Percentiles rank a stretch among this genome's conserved stretches.
Evolutionary conservation across 1,139 yeast species (phyloP).

Genomic region (Candida tetrigidarum): DNA sequence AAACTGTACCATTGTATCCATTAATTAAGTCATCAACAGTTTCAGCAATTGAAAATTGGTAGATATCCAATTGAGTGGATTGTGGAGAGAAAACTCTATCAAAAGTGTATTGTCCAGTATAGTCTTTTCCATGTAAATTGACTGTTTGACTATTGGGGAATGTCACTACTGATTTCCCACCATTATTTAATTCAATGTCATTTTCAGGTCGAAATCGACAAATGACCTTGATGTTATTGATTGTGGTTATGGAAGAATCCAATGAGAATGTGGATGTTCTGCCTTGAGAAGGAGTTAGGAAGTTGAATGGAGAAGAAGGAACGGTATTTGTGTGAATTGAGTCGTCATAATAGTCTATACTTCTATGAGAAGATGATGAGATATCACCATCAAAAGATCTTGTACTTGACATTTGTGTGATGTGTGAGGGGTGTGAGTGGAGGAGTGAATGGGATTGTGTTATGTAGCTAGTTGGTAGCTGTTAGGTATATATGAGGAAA

Average conservation of each 20-base stretch:
- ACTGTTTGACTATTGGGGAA: slow-evolving; percentile 31
- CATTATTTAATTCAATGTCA: slow-evolving; percentile 31
- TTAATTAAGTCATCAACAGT: slow-evolving; percentile 70
- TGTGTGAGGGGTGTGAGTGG: neutral
- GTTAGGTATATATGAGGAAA: too few species aligned
- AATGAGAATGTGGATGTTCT: slow-evolving; percentile 8
- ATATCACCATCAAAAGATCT: slow-evolving; percentile 9
- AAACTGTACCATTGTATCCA: slow-evolving; percentile 85
- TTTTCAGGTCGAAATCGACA: slow-evolving; percentile 66
- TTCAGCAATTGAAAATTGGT: slow-evolving; percentile 58
- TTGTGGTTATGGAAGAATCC: slow-evolving; percentile 2
- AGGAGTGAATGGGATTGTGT: too few species aligned
- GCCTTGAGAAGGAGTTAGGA: slow-evolving; percentile 10
- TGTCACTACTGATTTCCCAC: slow-evolving; percentile 17
- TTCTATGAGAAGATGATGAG: slow-evolving; percentile 6
- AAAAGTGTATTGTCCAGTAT: slow-evolving; percentile 54
- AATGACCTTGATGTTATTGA: slow-evolving; percentile 57
- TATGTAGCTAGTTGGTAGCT: too few species aligned
- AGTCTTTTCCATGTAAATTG: slow-evolving; percentile 32
- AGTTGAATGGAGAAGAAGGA: slow-evolving; percentile 8
- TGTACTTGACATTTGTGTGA: slow-evolving; percentile 4
- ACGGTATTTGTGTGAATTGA: slow-evolving; percentile 5
- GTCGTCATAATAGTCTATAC: slow-evolving; percentile 10
- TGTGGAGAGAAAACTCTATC: slow-evolving; percentile 65
- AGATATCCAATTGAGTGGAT: slow-evolving; percentile 62